Conservation (phyloP, 1,284 basidiomycete genomes). For the Phylloboletellus chloephorus region DNA sequence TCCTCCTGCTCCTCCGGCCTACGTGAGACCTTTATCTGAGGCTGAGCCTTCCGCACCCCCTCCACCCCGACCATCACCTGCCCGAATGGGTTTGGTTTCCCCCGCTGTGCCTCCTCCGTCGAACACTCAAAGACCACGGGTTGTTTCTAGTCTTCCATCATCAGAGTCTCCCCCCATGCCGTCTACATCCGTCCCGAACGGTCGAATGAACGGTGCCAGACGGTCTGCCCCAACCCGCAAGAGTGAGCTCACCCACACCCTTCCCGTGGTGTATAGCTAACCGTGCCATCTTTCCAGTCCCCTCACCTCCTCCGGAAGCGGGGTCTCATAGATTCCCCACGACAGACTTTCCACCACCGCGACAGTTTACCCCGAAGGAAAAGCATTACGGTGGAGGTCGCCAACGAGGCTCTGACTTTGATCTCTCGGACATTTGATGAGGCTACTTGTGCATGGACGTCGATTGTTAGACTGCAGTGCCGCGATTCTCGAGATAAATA, state of each 20-base stretch:
- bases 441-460: neutral
- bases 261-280: slow-evolving; percentile 2
- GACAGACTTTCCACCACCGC: slow-evolving; percentile 70
- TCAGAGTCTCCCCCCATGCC: slow-evolving; percentile 19
- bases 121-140: slow-evolving; percentile 19
- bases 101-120: slow-evolving; percentile 16
- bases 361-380: slow-evolving; percentile 45
- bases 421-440: slow-evolving; percentile 46
- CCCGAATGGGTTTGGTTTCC: slow-evolving; percentile 19
- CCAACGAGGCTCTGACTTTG: slow-evolving; percentile 62
- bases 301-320: slow-evolving; percentile 65
- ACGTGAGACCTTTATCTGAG: slow-evolving; percentile 34
- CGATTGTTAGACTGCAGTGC: neutral
- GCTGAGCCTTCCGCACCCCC: slow-evolving; percentile 30
- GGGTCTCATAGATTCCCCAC: slow-evolving; percentile 68
- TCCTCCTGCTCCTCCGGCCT: slow-evolving; percentile 38
- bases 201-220: slow-evolving; percentile 28
- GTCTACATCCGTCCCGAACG: slow-evolving; percentile 4
- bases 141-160: slow-evolving; percentile 19
- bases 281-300: slow-evolving; percentile 43
- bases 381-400: slow-evolving; percentile 62
- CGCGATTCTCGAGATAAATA: neutral
- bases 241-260: slow-evolving; percentile 39
- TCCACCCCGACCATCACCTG: slow-evolving; percentile 34
- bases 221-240: slow-evolving; percentile 36